Base-by-base conservation (phyloP, 2,329 filamentous ascomycete genomes). In the Penicillium olsonii region DNA sequence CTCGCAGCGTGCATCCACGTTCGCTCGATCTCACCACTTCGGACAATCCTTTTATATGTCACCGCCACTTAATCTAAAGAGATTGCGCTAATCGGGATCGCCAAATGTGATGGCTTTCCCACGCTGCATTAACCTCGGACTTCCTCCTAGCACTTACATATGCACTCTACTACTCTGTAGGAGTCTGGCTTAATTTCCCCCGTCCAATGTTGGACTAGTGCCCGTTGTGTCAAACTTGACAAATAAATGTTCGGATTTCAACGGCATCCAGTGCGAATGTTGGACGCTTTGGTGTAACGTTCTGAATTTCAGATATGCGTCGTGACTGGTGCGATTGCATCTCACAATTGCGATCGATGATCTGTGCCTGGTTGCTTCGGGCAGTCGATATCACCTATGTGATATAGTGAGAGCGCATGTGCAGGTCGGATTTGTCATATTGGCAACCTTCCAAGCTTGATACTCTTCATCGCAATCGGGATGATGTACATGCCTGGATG, bases 1-100 rank as follows among this genome's bases (percentile, higher is more conserved):
- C 45, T 44, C 45, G 45, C 45, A 48, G 39, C 31, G 44, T 48
- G 45, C 45, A 44, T 37, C 42, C 42, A 31, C 34, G 42, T 45
- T 45, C 33, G 33, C 33, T 11, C 10, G n/a, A 35, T 35, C 17
- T 35, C 15, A 35, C 33, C 33, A 18, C 18, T 17, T 35, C 9
- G 4, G 15, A 45, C 34, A 38, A 38, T 22, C 5, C 3, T 19
- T 7, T 26, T 15, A 4, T 26, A n/a, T 2, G 22, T 42, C 34
- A n/a, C 19, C 14, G 24, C 24, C 27, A 31, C n/a, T 39, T 31
- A 35, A 35, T 35, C 10, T 35, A 35, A 31, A n/a, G 29, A 31
- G 29, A 31, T 31, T 31, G 29, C 29, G 29, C 12, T 31, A n/a
- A n/a, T 31, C n/a, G 29, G n/a, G 12, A 31, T n/a, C 29, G 12